These are phyloP conservation scores for Platanthera zijinensis DNA, from an alignment of 106 monocot genomes.

Conservation along the genomic window DNA sequence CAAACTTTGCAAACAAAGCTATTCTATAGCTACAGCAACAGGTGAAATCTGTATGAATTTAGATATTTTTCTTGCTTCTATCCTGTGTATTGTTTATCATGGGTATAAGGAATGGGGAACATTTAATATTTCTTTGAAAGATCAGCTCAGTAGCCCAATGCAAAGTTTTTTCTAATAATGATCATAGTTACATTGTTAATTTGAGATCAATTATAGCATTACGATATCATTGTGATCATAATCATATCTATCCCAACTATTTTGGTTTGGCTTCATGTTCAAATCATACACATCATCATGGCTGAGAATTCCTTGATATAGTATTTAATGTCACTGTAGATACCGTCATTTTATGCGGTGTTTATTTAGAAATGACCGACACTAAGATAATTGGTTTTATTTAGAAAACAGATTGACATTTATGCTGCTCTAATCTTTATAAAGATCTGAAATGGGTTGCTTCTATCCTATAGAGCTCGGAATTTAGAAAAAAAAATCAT, in stretches of 20 bases:
- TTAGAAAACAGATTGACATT: no score
- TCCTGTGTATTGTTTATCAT: background rate
- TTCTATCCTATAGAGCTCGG: no score
- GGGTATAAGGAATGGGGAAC: background rate
- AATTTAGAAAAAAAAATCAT: no score
- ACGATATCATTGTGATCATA: background rate
- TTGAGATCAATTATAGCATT: background rate
- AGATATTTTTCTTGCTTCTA: background rate
- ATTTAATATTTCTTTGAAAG: background rate
- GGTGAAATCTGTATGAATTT: constrained; percentile 25
- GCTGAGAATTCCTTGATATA: no score
- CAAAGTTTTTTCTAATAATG: background rate
- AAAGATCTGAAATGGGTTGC: no score
- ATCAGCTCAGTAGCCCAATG: background rate
- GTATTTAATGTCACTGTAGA: no score
- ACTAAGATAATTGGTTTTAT: no score
- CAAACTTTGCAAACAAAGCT: constrained; percentile 92
- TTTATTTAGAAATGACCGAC: no score
- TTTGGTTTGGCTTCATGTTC: background rate
- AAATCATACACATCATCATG: no score
- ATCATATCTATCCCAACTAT: background rate
- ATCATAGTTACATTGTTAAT: background rate
- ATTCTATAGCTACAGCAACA: constrained; percentile 85
- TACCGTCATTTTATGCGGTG: no score
- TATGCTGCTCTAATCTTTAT: no score